These are phyloP conservation scores for Diplodia intermedia DNA, from an alignment of 2,329 filamentous ascomycete species.

Conservation along the genomic window DNA sequence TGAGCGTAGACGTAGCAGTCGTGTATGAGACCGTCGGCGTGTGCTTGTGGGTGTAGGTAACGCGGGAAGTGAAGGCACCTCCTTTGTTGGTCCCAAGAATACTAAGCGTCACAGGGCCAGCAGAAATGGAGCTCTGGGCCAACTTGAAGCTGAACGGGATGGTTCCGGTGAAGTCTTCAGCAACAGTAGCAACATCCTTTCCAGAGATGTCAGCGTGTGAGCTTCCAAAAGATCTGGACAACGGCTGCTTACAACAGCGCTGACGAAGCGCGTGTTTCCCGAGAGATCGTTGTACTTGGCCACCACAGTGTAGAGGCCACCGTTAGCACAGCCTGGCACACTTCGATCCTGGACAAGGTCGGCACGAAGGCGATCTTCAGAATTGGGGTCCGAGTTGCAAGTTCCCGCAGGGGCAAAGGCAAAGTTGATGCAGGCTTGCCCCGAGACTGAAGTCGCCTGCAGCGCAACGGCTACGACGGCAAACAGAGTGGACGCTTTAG, in stretches of 20 bases:
- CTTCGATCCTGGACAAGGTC: constrained; percentile 19
- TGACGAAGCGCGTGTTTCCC: constrained; percentile 21
- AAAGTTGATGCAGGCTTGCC: constrained; percentile 29
- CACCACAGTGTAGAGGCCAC: constrained; percentile 16
- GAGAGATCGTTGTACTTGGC: constrained; percentile 21
- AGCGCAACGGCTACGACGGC: constrained; percentile 4
- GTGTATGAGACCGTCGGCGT: constrained; percentile 20
- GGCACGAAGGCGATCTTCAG: constrained; percentile 15
- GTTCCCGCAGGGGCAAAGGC: constrained; percentile 27
- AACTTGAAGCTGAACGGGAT: constrained; percentile 30
- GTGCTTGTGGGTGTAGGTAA: constrained; percentile 19
- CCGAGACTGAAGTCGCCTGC: constrained; percentile 14
- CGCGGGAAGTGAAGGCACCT: constrained; percentile 19
- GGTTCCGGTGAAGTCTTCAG: constrained; percentile 23
- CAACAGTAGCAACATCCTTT: constrained; percentile 18
- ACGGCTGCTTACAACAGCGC: constrained; percentile 8
- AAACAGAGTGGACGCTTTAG: constrained; percentile 5
- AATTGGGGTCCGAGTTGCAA: constrained; percentile 28
- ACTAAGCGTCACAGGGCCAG: constrained; percentile 24
- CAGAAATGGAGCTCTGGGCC: constrained; percentile 29
- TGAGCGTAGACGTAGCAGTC: constrained; percentile 13
- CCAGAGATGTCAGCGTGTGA: not conserved
- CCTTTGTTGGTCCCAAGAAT: constrained; percentile 21
- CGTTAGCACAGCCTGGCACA: constrained; percentile 4
- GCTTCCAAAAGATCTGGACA: not conserved